Conservation (phyloP, 352 stramenopile species). For the Blastocystis sp. region DNA sequence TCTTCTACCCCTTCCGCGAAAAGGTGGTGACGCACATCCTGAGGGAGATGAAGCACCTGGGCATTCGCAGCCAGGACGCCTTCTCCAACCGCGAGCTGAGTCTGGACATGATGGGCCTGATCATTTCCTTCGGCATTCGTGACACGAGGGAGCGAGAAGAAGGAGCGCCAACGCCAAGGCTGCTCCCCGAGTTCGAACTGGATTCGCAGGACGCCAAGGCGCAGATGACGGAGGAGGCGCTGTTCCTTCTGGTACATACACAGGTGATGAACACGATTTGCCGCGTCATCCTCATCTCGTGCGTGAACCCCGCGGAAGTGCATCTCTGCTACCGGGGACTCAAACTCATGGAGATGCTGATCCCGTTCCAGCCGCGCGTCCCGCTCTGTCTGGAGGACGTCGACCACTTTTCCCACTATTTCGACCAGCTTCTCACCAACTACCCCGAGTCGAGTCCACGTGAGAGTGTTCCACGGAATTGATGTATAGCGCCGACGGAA, state of each 20-base stretch:
- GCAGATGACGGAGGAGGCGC: background rate
- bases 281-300: background rate
- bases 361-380: background rate
- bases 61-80: conserved; percentile 15
- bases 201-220: background rate
- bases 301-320: conserved; percentile 11
- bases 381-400: conserved; percentile 11
- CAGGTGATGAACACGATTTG: background rate
- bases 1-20: conserved; percentile 30
- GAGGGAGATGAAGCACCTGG: background rate
- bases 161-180: background rate
- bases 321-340: conserved; percentile 8
- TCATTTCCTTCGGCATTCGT: conserved; percentile 21
- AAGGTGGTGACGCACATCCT: background rate
- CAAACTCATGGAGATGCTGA: conserved; percentile 10
- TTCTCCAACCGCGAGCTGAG: conserved; percentile 34
- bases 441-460: background rate
- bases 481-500: background rate
- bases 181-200: background rate
- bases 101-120: conserved; percentile 1
- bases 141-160: conserved; percentile 2
- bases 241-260: background rate
- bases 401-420: background rate
- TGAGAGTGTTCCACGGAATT: background rate
- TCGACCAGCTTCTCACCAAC: conserved; percentile 1